Conservation (phyloP, 139 green algal species). For the Microglena sp. region DNA sequence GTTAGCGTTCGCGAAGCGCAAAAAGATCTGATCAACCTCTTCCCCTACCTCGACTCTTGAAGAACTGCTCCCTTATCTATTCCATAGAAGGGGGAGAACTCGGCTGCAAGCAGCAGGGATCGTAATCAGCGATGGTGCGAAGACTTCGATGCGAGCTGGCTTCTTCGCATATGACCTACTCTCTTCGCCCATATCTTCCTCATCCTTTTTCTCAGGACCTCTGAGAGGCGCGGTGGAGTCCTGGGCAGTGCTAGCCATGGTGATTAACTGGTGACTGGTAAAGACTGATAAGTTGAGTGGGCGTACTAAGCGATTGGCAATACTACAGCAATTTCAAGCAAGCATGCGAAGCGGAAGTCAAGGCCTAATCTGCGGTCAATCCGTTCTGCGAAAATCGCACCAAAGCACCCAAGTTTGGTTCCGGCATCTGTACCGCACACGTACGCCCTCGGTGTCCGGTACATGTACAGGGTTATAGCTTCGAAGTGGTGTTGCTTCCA, state of each 20-base stretch:
- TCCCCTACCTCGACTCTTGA: conserved; percentile 88
- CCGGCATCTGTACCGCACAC: too few relatives aligned
- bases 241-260: conserved; percentile 67
- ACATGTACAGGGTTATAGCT: too few relatives aligned
- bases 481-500: too few relatives aligned
- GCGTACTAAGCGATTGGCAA: conserved; percentile 14
- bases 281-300: too few relatives aligned
- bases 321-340: neutral
- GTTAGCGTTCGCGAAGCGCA: too few relatives aligned
- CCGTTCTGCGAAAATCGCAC: neutral
- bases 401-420: neutral
- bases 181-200: conserved; percentile 86
- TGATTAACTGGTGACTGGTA: too few relatives aligned
- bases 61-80: conserved; percentile 99
- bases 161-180: conserved; percentile 42
- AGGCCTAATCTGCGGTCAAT: neutral
- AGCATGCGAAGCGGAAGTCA: neutral
- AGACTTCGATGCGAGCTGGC: neutral
- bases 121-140: neutral
- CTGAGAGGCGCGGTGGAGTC: conserved; percentile 62
- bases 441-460: too few relatives aligned
- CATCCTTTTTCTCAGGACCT: conserved; percentile 74
- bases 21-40: too few relatives aligned
- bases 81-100: conserved; percentile 98
- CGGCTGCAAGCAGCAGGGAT: conserved; percentile 47